These are phyloP conservation scores for Neurospora pannonica DNA, from an alignment of 495 filamentous ascomycete genomes.

Conservation along the genomic window DNA sequence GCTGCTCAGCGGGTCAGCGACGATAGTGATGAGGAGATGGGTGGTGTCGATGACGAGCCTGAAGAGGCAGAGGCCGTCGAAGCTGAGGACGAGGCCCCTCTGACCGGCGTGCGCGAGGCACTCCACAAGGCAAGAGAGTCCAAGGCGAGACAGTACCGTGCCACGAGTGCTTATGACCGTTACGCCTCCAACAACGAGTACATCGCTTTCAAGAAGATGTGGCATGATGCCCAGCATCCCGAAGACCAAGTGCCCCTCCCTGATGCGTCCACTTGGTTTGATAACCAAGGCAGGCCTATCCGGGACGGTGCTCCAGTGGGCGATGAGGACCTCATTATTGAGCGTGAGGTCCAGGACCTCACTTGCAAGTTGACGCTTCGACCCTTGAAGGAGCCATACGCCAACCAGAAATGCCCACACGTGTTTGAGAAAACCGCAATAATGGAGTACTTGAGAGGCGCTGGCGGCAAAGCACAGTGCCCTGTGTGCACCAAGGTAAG, in stretches of 20 bases:
- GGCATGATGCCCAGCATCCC: conserved; percentile 66
- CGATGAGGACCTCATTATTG: conserved; percentile 70
- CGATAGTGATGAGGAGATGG: conserved; percentile 14
- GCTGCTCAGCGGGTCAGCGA: conserved; percentile 6
- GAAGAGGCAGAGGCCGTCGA: conserved; percentile 13
- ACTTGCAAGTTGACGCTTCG: conserved; percentile 76
- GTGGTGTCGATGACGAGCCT: conserved; percentile 38
- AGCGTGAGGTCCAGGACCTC: conserved; percentile 56
- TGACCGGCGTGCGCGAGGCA: conserved; percentile 21
- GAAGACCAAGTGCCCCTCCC: conserved; percentile 56
- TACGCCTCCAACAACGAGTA: conserved; percentile 77
- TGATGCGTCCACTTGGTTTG: conserved; percentile 65
- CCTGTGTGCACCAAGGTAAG: conserved; percentile 38
- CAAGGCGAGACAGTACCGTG: conserved; percentile 28
- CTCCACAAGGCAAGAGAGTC: conserved; percentile 26
- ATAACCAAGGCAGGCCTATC: conserved; percentile 36
- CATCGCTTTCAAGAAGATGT: conserved; percentile 61
- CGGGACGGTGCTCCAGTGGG: conserved; percentile 20
- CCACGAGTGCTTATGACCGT: conserved; percentile 31
- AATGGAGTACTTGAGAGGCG: conserved; percentile 46
- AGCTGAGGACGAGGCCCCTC: conserved; percentile 7
- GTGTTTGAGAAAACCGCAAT: conserved; percentile 73
- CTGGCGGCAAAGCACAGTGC: conserved; percentile 23
- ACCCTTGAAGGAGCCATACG: conserved; percentile 62
- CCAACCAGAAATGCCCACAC: conserved; percentile 70